Base-by-base conservation (phyloP, 2,329 filamentous ascomycete genomes). In the Diaporthe amygdali region DNA sequence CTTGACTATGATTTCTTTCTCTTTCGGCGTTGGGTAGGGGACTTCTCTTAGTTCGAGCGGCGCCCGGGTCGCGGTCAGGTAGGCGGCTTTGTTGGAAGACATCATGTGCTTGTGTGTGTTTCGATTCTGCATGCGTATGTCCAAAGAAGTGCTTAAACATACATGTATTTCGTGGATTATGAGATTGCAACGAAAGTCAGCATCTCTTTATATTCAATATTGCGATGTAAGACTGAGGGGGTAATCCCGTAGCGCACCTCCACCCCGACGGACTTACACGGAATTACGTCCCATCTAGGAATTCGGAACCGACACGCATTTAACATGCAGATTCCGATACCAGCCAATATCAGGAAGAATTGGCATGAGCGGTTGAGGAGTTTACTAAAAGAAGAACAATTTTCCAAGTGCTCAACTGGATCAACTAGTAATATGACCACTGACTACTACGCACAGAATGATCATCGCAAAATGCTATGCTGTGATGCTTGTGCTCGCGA, bases 1-100 rank as follows among this genome's bases (percentile, higher is more conserved):
- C 49, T 74, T 75, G 49, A 82, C 71, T 27, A 80, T 66, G 20
- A 81, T 72, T 66, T 80, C 73, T 14, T 72, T 52, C 2, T 71
- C 56, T 1, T 32, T 49, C 2, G 46, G 47, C 8, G 30, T 30
- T 10, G 71, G 71, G 27, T 71, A 69, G 3, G 66, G 69, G 14
- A 41, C 41, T n/a, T 67, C 44, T 47, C 47, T 56, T 32, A 73
- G 22, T 14, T 66, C 51, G 27, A 73, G 69, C 22, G 69, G 71
- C 9, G 51, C 51, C 20, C 54, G 51, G 30, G 66, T 69, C 9
- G 71, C 64, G 15, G 52, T 37, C 39, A 71, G 56, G 15, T 69
- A 39, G 14, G 69, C 71, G 46, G 71, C 71, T 14, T 25, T 67
- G 41, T 72, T 72, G 22, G 68, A 47, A 27, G 68, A 27, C 71